Evolutionary conservation across 768 basidiomycete genomes (phyloP).

Genomic region (Ramaria sp.): DNA sequence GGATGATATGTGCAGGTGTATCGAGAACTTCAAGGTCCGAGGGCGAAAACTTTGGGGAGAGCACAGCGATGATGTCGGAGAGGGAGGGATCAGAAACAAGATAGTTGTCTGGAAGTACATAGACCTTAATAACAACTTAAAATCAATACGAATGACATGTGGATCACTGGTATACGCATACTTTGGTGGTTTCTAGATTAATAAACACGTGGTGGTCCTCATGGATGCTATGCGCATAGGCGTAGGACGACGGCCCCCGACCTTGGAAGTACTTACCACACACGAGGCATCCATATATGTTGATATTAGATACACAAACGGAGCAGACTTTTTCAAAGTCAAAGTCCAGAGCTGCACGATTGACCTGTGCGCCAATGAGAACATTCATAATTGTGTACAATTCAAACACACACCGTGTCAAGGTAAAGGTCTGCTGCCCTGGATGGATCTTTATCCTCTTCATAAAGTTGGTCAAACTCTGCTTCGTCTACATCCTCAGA

Average conservation of each 20-base stretch:
- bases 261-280: slow-evolving; percentile 99
- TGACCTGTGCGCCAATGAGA: slow-evolving; percentile 47
- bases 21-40: slow-evolving; percentile 27
- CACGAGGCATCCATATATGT: slow-evolving; percentile 94
- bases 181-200: slow-evolving; percentile 89
- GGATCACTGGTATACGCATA: slow-evolving; percentile 22
- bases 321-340: slow-evolving; percentile 99
- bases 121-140: slow-evolving; percentile 48
- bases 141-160: background rate
- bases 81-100: slow-evolving; percentile 93
- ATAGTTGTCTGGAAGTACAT: slow-evolving; percentile 95
- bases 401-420: slow-evolving; percentile 61
- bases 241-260: slow-evolving; percentile 84
- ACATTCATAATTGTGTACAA: slow-evolving; percentile 9
- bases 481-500: slow-evolving; percentile 3
- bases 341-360: slow-evolving; percentile 85
- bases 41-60: slow-evolving; percentile 78
- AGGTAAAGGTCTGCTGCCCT: slow-evolving; percentile 78
- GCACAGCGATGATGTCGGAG: slow-evolving; percentile 87
- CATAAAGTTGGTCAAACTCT: slow-evolving; percentile 18
- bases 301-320: slow-evolving; percentile 91
- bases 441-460: slow-evolving; percentile 16
- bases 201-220: slow-evolving; percentile 99
- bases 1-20: slow-evolving; percentile 43
- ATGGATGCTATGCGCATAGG: slow-evolving; percentile 94